Evolutionary conservation across 2,329 filamentous ascomycete genomes (phyloP).

Genomic region (Colletotrichum sidae): DNA sequence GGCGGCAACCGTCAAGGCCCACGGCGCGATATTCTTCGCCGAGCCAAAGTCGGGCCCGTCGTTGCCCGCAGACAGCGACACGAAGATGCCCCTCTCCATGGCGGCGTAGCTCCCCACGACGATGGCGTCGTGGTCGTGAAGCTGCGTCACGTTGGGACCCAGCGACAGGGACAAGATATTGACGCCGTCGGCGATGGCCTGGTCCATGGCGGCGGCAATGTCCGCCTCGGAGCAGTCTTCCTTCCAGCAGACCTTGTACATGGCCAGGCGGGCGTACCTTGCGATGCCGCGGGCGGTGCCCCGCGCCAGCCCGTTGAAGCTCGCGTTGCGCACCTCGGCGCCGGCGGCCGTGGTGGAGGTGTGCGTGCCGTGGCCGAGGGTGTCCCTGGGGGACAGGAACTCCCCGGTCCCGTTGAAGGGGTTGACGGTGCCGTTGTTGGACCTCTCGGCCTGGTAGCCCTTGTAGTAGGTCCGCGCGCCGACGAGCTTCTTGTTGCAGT

Average conservation of each 20-base stretch:
- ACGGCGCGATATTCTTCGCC: conserved; percentile 5
- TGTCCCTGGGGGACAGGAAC: conserved; percentile 10
- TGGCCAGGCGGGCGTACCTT: conserved; percentile 11
- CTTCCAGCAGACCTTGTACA: conserved; percentile 21
- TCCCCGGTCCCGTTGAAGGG: no score
- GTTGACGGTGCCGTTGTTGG: no score
- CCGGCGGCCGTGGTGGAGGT: conserved; percentile 22
- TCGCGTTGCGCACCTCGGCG: conserved; percentile 4
- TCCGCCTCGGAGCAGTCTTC: conserved; percentile 16
- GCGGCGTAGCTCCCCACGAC: conserved; percentile 18
- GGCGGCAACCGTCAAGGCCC: conserved; percentile 16
- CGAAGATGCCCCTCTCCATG: conserved; percentile 19
- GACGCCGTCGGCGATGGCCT: conserved; percentile 27
- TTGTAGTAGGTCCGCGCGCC: conserved; percentile 32
- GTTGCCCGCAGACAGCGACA: conserved; percentile 7
- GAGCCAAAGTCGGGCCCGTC: neutral
- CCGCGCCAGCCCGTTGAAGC: conserved; percentile 8
- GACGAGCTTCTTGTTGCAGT: conserved; percentile 37
- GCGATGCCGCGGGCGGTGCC: conserved; percentile 26
- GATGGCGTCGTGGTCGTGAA: neutral
- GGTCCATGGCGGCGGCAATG: conserved; percentile 18
- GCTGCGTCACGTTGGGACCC: neutral
- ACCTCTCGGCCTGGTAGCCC: neutral
- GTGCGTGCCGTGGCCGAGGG: conserved; percentile 21
- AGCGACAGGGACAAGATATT: conserved; percentile 8